Evolutionary conservation across 179 eudicot species (phyloP), one percentile per base, ranked within the genome.

Genomic region (Gypsophila paniculata): DNA sequence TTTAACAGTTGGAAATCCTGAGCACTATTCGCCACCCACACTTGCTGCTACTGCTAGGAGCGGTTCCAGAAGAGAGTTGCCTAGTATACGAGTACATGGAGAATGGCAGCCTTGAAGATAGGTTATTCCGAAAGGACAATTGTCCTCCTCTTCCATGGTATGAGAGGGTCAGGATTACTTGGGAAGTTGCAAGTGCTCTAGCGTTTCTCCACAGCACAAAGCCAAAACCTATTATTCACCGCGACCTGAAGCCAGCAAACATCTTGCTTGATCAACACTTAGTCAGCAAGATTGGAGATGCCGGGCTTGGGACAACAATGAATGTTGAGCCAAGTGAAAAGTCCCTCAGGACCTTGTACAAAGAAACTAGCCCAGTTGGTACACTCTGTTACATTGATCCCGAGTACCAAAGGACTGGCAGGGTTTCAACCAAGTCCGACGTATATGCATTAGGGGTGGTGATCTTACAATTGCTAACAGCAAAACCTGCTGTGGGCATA

Each of bases 351-450:
- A 77, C 88, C 54, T 26, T 82, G 29, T 85, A 82, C 81, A 84
- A 82, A 52, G 88, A 87, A 69, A 86, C 94, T 0, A 84, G 84
- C 13, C 88, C 82, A 8, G 97, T 85, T 23, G 95, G 97, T 49
- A 91, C 97, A 1, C 80, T 87, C 18, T 91, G 94, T 79, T 91
- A 89, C 72, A 91, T 91, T n/a, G 97, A 91, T 68, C 97, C 97
- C 0, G 97, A 91, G 75, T 91, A 91, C 73, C 97, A 91, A 75
- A 82, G 97, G 69, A 86, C 88, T 0, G 97, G 97, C 15, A 64
- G 84, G 60, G 75, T 91, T 59, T 89, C 92, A 52, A 82, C 88
- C 44, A 83, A 79, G 62, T 87, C 97, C 0, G 97, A 91, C 72
- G 82, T 89, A 38, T 91, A 89, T 78, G 97, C 97, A 18, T 84